phyloP scores from a whole-genome alignment of 345 rosid genomes.

The Salix udensis region DNA sequence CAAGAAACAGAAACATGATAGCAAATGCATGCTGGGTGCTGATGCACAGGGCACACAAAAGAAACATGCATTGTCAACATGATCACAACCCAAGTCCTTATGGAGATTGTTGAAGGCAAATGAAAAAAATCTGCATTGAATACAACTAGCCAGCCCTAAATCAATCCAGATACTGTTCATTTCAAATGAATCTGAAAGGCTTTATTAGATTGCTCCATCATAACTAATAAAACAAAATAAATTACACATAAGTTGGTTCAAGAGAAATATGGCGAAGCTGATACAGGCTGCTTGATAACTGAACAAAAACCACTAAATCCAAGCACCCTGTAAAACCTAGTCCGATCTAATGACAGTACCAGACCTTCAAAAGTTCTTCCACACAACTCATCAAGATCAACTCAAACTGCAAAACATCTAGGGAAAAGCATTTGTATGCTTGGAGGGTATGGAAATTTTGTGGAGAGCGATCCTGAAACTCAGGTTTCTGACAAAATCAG shows the following conservation, averaged over 20 bases:
- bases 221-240: not conserved
- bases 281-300: not conserved
- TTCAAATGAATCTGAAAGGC: not conserved
- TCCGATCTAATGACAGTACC: too few relatives aligned
- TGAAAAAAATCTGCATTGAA: not conserved
- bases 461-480: not conserved
- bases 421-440: not conserved
- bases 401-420: not conserved
- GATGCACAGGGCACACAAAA: not conserved
- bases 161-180: not conserved
- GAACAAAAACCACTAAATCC: not conserved
- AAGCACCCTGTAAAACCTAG: not conserved
- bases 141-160: not conserved
- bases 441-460: not conserved
- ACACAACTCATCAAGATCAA: not conserved
- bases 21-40: not conserved
- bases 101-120: not conserved
- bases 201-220: not conserved
- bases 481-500: not conserved
- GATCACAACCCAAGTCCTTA: not conserved
- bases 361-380: not conserved
- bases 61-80: not conserved
- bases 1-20: not conserved
- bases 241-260: not conserved
- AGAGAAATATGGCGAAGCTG: not conserved